Evolutionary conservation across 2,329 filamentous ascomycete species (phyloP), one percentile per base, ranked within the genome.

Genomic region (Chalaropsis ovoidea): DNA sequence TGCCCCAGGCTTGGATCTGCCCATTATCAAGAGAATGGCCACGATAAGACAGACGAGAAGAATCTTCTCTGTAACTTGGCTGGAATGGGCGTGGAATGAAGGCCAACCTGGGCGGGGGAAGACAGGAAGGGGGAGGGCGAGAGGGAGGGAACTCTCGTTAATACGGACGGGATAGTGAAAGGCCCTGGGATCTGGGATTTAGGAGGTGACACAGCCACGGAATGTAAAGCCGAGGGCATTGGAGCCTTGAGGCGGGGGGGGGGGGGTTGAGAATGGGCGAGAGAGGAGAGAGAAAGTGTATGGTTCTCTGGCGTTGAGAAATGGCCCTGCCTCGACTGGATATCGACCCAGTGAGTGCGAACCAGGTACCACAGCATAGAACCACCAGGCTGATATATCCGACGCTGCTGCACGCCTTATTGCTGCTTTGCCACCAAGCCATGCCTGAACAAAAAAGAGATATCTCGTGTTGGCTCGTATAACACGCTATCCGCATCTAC

Each of bases 131-230:
- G 8, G 35, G 35, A 7, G 35, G 35, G 35, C 3, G 8, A 7
- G 35, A 39, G 35, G 4, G 35, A 39, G 35, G 35, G 35, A 39
- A 39, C 15, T 35, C 52, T n/a, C n/a, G n/a, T 56, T 31, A 35
- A 56, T 56, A 56, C 27, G 52, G 27, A 35, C 17, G 42, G 42
- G 13, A 43, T n/a, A 43, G 17, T 13, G 42, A 56, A 56, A 31
- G 52, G 22, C 17, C 17, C 27, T 15, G 52, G 52, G 52, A 56
- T 56, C 24, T 35, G 52, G 24, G 22, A 56, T 56, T 27, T 31
- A 56, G 22, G 24, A 35, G 52, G 52, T 56, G 22, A 56, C 52
- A 56, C 52, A 35, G 52, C 52, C 52, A 31, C 52, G 24, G 52
- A 56, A 56, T 35, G 11, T 17, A 11, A 56, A 56, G 52, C 22